These are phyloP conservation scores for Candida alai DNA, from an alignment of 805 yeast species.

Conservation along the genomic window DNA sequence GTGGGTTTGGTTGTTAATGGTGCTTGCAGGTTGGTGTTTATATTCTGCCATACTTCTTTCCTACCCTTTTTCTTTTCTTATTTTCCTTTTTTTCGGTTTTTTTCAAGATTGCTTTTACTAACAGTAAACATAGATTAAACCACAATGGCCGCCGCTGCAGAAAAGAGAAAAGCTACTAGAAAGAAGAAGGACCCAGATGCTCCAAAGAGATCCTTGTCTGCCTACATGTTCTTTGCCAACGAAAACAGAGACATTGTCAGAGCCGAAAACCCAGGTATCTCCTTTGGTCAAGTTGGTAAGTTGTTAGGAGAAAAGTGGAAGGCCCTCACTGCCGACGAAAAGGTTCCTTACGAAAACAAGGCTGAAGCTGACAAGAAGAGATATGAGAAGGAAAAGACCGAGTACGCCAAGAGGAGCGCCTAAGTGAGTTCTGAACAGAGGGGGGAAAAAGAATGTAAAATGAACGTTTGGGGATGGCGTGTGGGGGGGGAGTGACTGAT, in stretches of 20 bases:
- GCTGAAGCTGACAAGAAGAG: slow-evolving; percentile 97
- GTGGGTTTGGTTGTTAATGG: too few species aligned
- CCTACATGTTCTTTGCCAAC: slow-evolving; percentile 98
- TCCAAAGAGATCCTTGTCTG: slow-evolving; percentile 97
- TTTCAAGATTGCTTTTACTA: too few species aligned
- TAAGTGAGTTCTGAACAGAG: too few species aligned
- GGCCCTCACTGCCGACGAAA: slow-evolving; percentile 77
- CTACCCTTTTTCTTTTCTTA: neutral
- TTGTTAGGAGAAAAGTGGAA: slow-evolving; percentile 96
- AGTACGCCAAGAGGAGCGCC: slow-evolving; percentile 48
- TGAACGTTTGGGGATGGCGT: too few species aligned
- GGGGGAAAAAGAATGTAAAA: too few species aligned
- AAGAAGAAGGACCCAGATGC: slow-evolving; percentile 87
- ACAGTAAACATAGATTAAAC: slow-evolving; percentile 1
- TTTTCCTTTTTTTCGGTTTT: slow-evolving; percentile 1
- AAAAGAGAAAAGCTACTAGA: slow-evolving; percentile 42
- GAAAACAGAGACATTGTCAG: slow-evolving; percentile 95
- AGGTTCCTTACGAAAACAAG: slow-evolving; percentile 85
- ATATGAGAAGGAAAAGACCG: slow-evolving; percentile 94
- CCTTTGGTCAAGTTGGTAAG: slow-evolving; percentile 95
- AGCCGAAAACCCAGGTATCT: slow-evolving; percentile 93
- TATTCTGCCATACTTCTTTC: too few species aligned
- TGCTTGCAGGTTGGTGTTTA: too few species aligned
- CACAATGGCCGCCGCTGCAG: slow-evolving; percentile 19
- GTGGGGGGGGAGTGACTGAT: too few species aligned